Evolutionary conservation across 1,284 basidiomycete genomes (phyloP).

Genomic region (Inonotus hispidus): DNA sequence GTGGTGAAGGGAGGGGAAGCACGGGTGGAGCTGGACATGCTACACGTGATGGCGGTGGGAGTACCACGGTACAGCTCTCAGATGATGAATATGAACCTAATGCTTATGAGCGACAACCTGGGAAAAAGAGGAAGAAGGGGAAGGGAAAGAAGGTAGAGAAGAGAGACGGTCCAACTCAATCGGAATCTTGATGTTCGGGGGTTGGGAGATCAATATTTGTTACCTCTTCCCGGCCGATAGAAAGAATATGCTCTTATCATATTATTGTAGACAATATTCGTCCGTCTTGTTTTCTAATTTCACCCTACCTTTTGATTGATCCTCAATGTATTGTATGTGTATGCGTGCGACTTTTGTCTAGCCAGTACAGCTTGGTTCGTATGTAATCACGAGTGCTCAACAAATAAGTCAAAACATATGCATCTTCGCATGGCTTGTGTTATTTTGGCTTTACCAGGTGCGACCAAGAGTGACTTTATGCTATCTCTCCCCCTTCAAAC

Average conservation of each 20-base stretch:
- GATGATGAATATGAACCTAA: conserved; percentile 38
- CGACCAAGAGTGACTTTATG: too few species aligned
- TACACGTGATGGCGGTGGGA: conserved; percentile 22
- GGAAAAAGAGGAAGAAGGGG: conserved; percentile 24
- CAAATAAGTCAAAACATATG: neutral
- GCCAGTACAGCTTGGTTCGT: too few species aligned
- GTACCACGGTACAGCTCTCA: conserved; percentile 30
- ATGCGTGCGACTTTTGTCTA: too few species aligned
- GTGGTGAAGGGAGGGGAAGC: conserved; percentile 21
- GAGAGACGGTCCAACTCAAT: neutral
- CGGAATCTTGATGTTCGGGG: neutral
- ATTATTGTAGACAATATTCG: neutral
- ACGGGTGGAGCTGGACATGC: conserved; percentile 23
- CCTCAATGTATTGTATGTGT: too few species aligned
- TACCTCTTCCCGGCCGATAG: neutral
- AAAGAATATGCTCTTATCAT: neutral
- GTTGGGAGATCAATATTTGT: neutral
- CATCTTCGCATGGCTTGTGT: neutral
- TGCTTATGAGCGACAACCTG: conserved; percentile 50
- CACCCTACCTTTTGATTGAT: too few species aligned
- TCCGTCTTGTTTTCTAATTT: too few species aligned
- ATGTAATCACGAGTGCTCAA: too few species aligned
- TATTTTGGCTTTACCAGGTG: too few species aligned
- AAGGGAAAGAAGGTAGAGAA: conserved; percentile 2
- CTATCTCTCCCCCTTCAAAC: conserved; percentile 8